Base-by-base conservation (phyloP, 2,329 filamentous ascomycete genomes). In the Fusarium chuoi region DNA sequence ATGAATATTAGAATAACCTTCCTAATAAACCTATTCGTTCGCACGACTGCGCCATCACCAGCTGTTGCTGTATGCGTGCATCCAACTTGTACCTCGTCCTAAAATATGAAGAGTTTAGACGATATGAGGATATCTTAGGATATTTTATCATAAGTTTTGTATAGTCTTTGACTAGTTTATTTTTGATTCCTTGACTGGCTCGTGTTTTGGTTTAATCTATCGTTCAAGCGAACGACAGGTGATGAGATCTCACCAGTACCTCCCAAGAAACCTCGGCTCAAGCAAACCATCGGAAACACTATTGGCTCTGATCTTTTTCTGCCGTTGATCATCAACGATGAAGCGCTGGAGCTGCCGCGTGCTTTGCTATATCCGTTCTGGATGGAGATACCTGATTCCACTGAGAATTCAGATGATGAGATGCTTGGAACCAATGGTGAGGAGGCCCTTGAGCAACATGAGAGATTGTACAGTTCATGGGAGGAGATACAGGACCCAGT, bases 221-320 rank as follows among this genome's bases (percentile, higher is more conserved):
- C 15, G 9, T 28, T 28, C 3, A 8, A n/a, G 22, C 22, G 22
- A 33, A 9, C 7, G 3, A 49, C 14, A 18, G 13, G 5, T n/a
- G 10, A n/a, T 17, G 7, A 18, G 28, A n/a, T 13, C 22, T 49
- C 28, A 15, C 28, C 22, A 13, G 46, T 2, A 0, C 14, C 11
- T 3, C 28, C 5, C 3, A 49, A 30, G 22, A 33, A 49, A 2
- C 15, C 28, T 1, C 22, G 3, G 1, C 26, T 48, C 14, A 3
- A 6, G 1, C 46, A 33, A 1, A 18, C 5, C 4, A 10, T 18
- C 2, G 15, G 33, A 3, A 9, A 49, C 11, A 49, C 28, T 2
- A 7, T 5, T 3, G 7, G 15, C 3, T 3, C 28, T 18, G 46
- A 49, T 0, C 0, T 33, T 49, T 13, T 22, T 1, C 7, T n/a